Conservation (phyloP, 2,329 filamentous ascomycete genomes). For the Penicillium sp. region DNA sequence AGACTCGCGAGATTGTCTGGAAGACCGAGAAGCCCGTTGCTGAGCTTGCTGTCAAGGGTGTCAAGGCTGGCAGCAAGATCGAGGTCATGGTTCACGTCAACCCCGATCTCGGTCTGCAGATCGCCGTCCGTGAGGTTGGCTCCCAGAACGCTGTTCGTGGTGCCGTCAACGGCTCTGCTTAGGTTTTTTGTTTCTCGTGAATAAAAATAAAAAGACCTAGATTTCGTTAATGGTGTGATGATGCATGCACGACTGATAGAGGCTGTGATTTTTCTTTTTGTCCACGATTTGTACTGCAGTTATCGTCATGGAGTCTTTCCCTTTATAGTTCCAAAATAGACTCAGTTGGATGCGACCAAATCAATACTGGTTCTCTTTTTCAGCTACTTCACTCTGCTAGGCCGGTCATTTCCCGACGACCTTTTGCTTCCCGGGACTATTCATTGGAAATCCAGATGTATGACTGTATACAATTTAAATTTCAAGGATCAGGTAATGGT, state of each 20-base stretch:
- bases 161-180: conserved; percentile 43
- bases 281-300: conserved; percentile 14
- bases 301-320: conserved; percentile 23
- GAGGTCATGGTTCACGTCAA: conserved; percentile 90
- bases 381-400: background rate
- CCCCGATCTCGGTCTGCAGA: conserved; percentile 73
- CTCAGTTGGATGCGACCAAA: conserved; percentile 19
- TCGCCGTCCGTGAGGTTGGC: conserved; percentile 82
- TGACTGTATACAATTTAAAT: background rate
- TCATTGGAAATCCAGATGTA: background rate
- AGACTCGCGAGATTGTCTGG: conserved; percentile 86
- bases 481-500: background rate
- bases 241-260: conserved; percentile 31
- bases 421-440: background rate
- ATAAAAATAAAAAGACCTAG: conserved; percentile 12
- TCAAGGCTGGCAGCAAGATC: conserved; percentile 86
- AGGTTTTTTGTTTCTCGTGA: conserved; percentile 8
- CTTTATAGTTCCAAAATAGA: conserved; percentile 13
- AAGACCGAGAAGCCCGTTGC: conserved; percentile 80
- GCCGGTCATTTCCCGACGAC: background rate
- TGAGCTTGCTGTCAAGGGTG: conserved; percentile 76
- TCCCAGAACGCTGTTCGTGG: conserved; percentile 81
- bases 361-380: conserved; percentile 13
- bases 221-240: conserved; percentile 27
- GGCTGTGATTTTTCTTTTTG: conserved; percentile 20